Conservation (phyloP, 2,329 filamentous ascomycete species). For the Cladosporium sp. region DNA sequence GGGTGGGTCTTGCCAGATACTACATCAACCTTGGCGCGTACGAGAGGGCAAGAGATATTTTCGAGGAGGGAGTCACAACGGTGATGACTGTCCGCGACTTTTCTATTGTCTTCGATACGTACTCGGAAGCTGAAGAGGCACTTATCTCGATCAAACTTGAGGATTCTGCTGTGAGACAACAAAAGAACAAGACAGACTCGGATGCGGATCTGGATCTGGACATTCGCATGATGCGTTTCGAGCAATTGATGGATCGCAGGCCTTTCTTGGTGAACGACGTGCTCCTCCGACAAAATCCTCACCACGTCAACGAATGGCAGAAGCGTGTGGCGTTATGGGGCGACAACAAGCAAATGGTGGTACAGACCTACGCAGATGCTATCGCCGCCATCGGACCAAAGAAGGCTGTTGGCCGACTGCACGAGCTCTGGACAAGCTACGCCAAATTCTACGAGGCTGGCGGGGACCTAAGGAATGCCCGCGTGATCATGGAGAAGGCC, state of each 20-base stretch:
- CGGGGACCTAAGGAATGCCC: conserved; percentile 76
- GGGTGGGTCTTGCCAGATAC: conserved; percentile 92
- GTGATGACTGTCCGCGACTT: conserved; percentile 99
- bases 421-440: conserved; percentile 94
- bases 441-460: conserved; percentile 94
- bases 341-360: conserved; percentile 83
- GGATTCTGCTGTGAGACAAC: conserved; percentile 71
- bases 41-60: conserved; percentile 85
- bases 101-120: conserved; percentile 91
- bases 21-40: conserved; percentile 93
- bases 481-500: conserved; percentile 94
- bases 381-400: conserved; percentile 92
- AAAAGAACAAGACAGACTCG: conserved; percentile 72
- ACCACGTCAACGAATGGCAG: conserved; percentile 95
- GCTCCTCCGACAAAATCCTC: conserved; percentile 87
- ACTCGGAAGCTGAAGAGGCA: conserved; percentile 94
- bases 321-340: conserved; percentile 96
- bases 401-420: conserved; percentile 87
- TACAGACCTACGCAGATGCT: conserved; percentile 90
- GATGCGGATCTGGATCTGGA: conserved; percentile 91
- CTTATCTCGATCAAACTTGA: conserved; percentile 92
- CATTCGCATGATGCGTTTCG: conserved; percentile 95
- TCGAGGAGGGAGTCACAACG: conserved; percentile 93
- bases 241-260: conserved; percentile 93
- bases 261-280: conserved; percentile 97